A percentile compares a stretch with the other conserved stretches of the same genome.
phyloP scores from a whole-genome alignment of 768 basidiomycete species.

The Lentinula guzmanii region DNA sequence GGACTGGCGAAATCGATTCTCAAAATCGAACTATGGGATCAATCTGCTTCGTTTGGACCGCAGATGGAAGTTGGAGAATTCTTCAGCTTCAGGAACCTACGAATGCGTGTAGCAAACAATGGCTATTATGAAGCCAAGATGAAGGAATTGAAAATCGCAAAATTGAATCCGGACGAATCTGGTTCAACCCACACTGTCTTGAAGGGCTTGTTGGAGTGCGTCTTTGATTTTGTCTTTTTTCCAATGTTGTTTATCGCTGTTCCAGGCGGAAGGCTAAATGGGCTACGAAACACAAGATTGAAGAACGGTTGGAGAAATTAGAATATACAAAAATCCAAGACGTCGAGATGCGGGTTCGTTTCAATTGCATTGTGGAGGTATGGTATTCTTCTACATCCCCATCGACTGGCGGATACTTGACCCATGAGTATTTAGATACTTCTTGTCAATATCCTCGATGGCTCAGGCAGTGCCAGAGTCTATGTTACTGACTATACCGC shows the following conservation, averaged over 20 bases:
- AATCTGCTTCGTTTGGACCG: constrained; percentile 32
- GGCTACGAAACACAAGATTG: constrained; percentile 22
- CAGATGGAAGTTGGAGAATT: constrained; percentile 43
- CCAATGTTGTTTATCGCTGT: neutral
- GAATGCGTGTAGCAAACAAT: constrained; percentile 30
- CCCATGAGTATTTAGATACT: neutral
- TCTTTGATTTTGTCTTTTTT: constrained; percentile 5
- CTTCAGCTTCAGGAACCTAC: constrained; percentile 48
- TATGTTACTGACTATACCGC: constrained; percentile 65
- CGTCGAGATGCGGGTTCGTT: constrained; percentile 32
- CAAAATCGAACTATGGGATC: constrained; percentile 57
- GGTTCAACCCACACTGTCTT: constrained; percentile 25
- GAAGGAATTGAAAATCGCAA: constrained; percentile 34
- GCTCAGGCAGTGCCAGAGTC: constrained; percentile 18
- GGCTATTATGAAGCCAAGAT: constrained; percentile 52
- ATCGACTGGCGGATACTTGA: neutral
- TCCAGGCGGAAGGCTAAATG: constrained; percentile 47
- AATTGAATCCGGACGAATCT: constrained; percentile 34
- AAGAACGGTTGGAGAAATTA: constrained; percentile 23
- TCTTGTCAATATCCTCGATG: neutral
- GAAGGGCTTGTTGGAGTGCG: constrained; percentile 48
- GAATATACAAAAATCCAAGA: constrained; percentile 44
- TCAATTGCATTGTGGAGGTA: constrained; percentile 60
- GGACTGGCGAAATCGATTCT: constrained; percentile 38
- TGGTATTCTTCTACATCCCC: neutral